These are phyloP conservation scores for Hypoxylon sp. DNA, from an alignment of 2,329 filamentous ascomycete genomes.

Conservation along the genomic window DNA sequence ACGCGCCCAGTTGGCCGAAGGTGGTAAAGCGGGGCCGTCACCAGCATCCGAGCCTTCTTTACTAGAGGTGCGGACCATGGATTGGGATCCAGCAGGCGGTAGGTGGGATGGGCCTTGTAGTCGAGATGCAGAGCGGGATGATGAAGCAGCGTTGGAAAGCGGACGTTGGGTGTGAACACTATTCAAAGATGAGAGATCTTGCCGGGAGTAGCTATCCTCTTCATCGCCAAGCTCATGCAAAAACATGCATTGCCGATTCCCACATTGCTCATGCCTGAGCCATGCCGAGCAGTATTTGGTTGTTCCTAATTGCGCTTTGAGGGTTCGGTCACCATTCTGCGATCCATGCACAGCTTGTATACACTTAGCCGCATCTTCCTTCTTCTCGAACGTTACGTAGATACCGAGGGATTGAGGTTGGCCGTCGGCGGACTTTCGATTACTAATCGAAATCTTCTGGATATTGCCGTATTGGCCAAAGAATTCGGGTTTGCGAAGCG, in stretches of 20 bases:
- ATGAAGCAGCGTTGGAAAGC: constrained; percentile 66
- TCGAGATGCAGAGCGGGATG: constrained; percentile 68
- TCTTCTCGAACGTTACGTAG: constrained; percentile 97
- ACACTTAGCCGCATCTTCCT: constrained; percentile 89
- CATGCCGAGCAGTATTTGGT: constrained; percentile 99
- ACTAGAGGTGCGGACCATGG: constrained; percentile 83
- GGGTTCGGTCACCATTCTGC: constrained; percentile 86
- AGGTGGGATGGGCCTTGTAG: constrained; percentile 63
- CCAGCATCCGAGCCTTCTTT: constrained; percentile 80
- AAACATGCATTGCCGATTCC: constrained; percentile 98
- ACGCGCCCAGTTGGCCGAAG: constrained; percentile 93
- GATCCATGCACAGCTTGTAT: constrained; percentile 95
- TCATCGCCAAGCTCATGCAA: constrained; percentile 98
- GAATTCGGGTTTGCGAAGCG: constrained; percentile 89
- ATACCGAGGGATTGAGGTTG: constrained; percentile 93
- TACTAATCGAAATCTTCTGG: constrained; percentile 98
- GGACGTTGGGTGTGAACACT: constrained; percentile 85
- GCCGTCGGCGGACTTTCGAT: constrained; percentile 82
- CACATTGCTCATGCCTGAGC: constrained; percentile 92
- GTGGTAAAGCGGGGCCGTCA: constrained; percentile 93
- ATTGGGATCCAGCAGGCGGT: constrained; percentile 63
- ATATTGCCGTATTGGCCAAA: constrained; percentile 99
- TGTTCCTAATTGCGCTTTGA: constrained; percentile 86
- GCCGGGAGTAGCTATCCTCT: constrained; percentile 94
- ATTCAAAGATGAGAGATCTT: constrained; percentile 95